Conservation (phyloP, 1,284 basidiomycete species). For the Leccinum pallidistipes region DNA sequence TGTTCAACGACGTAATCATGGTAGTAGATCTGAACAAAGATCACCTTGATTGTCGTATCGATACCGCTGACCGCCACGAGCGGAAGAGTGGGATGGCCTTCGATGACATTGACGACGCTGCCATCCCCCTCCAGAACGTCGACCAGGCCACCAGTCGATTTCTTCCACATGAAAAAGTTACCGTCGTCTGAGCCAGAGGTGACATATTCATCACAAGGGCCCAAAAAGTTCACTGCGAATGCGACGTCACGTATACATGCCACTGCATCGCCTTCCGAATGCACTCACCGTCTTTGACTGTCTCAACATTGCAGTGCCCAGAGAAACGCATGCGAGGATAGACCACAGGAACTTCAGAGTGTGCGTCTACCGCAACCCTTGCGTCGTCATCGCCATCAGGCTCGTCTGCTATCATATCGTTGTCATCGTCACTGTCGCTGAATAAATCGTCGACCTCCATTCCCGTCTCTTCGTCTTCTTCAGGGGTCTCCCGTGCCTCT, state of each 20-base stretch:
- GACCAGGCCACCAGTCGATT: constrained; percentile 59
- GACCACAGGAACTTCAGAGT: constrained; percentile 56
- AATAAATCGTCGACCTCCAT: constrained; percentile 28
- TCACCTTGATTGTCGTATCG: constrained; percentile 84
- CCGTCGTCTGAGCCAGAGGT: constrained; percentile 91
- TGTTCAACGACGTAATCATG: background rate
- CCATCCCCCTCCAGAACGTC: constrained; percentile 86
- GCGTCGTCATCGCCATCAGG: constrained; percentile 38
- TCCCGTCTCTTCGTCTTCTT: constrained; percentile 22
- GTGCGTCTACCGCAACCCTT: constrained; percentile 27
- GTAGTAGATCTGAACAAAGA: constrained; percentile 11
- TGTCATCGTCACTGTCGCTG: constrained; percentile 22
- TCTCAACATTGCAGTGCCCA: constrained; percentile 83
- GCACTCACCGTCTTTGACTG: constrained; percentile 85
- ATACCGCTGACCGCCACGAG: constrained; percentile 88
- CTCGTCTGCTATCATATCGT: constrained; percentile 19
- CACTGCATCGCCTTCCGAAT: background rate
- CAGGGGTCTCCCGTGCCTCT: constrained; percentile 2
- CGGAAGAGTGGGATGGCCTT: constrained; percentile 80
- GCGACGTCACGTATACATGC: background rate
- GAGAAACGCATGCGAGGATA: constrained; percentile 66
- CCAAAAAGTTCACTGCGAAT: constrained; percentile 79
- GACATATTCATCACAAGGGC: constrained; percentile 75
- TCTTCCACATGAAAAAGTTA: constrained; percentile 84
- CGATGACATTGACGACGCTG: constrained; percentile 84